These are phyloP conservation scores for Kodamaea leandrae DNA, from an alignment of 805 yeast species.

Conservation along the genomic window DNA sequence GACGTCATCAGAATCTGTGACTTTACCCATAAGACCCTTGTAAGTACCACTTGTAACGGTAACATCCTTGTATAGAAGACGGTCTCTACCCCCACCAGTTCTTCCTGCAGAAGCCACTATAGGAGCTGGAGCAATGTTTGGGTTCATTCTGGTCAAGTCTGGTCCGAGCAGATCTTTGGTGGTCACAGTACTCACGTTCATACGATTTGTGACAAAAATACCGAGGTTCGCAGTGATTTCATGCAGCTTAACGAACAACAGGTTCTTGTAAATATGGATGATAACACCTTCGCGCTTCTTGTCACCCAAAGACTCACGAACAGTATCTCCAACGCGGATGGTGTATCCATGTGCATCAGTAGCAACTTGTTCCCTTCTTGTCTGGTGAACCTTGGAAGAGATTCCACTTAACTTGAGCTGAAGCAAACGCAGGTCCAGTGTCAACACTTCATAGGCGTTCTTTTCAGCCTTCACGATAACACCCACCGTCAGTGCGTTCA, in stretches of 20 bases:
- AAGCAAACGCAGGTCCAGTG: slow-evolving; percentile 75
- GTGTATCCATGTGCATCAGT: slow-evolving; percentile 85
- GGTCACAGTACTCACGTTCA: slow-evolving; percentile 77
- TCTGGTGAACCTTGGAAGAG: slow-evolving; percentile 65
- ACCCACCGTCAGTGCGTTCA: slow-evolving; percentile 84
- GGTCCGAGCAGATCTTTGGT: slow-evolving; percentile 74
- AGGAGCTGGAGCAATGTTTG: slow-evolving; percentile 49
- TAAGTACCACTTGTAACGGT: slow-evolving; percentile 88
- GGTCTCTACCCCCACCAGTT: slow-evolving; percentile 72
- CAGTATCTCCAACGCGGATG: slow-evolving; percentile 86
- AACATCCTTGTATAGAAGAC: slow-evolving; percentile 78
- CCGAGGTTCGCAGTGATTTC: slow-evolving; percentile 84
- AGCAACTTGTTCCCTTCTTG: slow-evolving; percentile 71
- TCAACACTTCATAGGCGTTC: slow-evolving; percentile 74
- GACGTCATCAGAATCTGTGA: slow-evolving; percentile 89
- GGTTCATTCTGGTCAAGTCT: slow-evolving; percentile 86
- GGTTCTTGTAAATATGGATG: slow-evolving; percentile 78
- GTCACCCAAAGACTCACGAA: slow-evolving; percentile 70
- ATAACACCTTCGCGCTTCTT: slow-evolving; percentile 81
- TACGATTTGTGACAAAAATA: slow-evolving; percentile 76
- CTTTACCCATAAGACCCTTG: slow-evolving; percentile 91
- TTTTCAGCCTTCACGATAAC: slow-evolving; percentile 88
- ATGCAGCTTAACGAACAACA: slow-evolving; percentile 76
- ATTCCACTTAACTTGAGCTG: slow-evolving; percentile 79
- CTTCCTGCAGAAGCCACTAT: slow-evolving; percentile 45